These are phyloP conservation scores for Tetrahymena elliotti DNA, from an alignment of 73 alveolate species.

Conservation along the genomic window DNA sequence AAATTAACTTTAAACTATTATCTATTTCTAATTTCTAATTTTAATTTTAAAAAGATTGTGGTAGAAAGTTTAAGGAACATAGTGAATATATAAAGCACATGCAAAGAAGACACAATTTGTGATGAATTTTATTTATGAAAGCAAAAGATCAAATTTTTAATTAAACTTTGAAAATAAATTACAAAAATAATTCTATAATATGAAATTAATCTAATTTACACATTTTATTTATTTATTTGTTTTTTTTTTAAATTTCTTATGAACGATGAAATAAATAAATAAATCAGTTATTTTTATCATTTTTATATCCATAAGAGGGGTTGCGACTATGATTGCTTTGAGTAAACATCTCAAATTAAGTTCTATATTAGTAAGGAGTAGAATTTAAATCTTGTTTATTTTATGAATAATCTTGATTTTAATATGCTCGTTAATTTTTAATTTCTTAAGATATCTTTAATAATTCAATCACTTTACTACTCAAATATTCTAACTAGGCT, in stretches of 20 bases:
- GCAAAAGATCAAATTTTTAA: not conserved
- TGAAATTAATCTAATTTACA: not conserved
- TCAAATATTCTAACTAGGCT: not conserved
- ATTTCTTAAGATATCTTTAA: not conserved
- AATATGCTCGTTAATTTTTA: not conserved
- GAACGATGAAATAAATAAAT: not conserved
- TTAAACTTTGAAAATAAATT: too few relatives aligned
- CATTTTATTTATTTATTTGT: not conserved
- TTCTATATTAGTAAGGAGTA: not conserved
- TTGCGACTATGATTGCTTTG: not conserved
- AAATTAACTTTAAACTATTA: not conserved
- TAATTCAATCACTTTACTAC: not conserved
- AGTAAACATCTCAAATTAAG: not conserved
- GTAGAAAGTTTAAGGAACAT: constrained; percentile 19
- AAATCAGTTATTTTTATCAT: not conserved
- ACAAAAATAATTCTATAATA: not conserved
- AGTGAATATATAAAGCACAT: constrained; percentile 13
- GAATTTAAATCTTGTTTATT: not conserved
- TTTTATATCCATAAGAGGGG: not conserved
- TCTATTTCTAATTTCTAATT: too few relatives aligned
- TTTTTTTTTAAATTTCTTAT: not conserved
- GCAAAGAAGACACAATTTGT: constrained; percentile 20
- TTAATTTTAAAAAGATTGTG: constrained; percentile 9
- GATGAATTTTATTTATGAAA: not conserved
- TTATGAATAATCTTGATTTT: not conserved